Percentiles rank a stretch among this genome's conserved stretches.
phyloP scores from a whole-genome alignment of 2,329 filamentous ascomycete species.

The Sporothrix luriei region DNA sequence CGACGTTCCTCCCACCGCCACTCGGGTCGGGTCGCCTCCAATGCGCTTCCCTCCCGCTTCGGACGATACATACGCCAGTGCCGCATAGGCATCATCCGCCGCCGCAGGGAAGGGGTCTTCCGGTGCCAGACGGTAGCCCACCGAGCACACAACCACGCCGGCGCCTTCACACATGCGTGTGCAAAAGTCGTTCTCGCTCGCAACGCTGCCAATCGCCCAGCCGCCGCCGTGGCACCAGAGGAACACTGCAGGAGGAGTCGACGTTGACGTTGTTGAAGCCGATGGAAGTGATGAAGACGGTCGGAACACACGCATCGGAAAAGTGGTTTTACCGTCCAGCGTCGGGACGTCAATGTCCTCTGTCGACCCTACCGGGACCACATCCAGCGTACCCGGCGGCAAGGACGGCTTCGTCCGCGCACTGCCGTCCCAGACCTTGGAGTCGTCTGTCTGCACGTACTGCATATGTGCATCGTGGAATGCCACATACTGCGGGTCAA shows the following conservation, averaged over 20 bases:
- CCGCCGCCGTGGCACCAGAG: conserved; percentile 49
- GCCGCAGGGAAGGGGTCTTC: conserved; percentile 13
- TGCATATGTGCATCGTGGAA: conserved; percentile 46
- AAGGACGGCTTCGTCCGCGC: conserved; percentile 40
- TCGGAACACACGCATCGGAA: conserved; percentile 43
- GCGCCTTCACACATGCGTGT: conserved; percentile 40
- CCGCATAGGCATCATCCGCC: conserved; percentile 19
- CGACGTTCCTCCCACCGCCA: conserved; percentile 19
- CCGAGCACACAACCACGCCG: conserved; percentile 3
- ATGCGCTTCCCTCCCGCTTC: neutral
- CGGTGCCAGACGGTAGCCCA: conserved; percentile 25
- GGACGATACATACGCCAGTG: neutral
- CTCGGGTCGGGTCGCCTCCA: neutral
- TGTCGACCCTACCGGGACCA: conserved; percentile 40
- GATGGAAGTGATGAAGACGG: conserved; percentile 38
- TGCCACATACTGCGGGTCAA: conserved; percentile 47
- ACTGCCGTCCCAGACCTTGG: conserved; percentile 42
- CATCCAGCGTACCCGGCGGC: conserved; percentile 34
- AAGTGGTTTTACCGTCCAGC: conserved; percentile 39
- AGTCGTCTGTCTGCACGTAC: conserved; percentile 44
- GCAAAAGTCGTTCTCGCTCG: conserved; percentile 44
- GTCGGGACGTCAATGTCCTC: conserved; percentile 39
- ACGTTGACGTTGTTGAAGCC: conserved; percentile 36
- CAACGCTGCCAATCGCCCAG: conserved; percentile 45
- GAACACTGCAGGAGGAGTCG: conserved; percentile 40